These are phyloP conservation scores for Syzygium aromaticum DNA, from an alignment of 345 rosid genomes.

Conservation along the genomic window DNA sequence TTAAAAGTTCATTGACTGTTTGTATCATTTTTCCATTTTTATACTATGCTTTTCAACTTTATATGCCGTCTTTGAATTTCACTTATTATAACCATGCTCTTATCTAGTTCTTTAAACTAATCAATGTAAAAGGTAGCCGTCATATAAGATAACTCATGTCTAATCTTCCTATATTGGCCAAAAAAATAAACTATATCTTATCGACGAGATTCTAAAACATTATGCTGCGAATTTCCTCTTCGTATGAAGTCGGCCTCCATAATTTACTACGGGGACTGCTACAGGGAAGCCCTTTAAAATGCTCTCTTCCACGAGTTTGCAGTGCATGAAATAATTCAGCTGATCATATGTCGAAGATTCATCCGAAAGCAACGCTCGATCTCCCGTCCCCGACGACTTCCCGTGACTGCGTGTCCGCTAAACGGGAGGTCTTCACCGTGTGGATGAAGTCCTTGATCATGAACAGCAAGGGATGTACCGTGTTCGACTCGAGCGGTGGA, in stretches of 20 bases:
- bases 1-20: too few species aligned
- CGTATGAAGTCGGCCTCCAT: neutral
- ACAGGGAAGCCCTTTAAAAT: neutral
- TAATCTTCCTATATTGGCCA: neutral
- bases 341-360: neutral
- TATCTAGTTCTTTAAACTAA: neutral
- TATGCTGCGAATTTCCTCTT: neutral
- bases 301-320: neutral
- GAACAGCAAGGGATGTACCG: slow-evolving; percentile 7
- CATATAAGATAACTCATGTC: neutral
- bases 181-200: neutral
- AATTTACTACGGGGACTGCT: neutral
- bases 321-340: neutral
- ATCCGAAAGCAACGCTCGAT: neutral
- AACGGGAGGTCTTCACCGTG: slow-evolving; percentile 1
- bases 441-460: slow-evolving; percentile 12
- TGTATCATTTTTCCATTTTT: too few species aligned
- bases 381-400: neutral
- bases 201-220: neutral
- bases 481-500: slow-evolving; percentile 4
- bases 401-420: neutral
- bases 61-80: neutral
- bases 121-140: neutral
- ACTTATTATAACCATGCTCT: neutral
- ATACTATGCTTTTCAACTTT: neutral